phyloP scores from a whole-genome alignment of 1,139 yeast species.

The Oligophagozyma castellii region DNA sequence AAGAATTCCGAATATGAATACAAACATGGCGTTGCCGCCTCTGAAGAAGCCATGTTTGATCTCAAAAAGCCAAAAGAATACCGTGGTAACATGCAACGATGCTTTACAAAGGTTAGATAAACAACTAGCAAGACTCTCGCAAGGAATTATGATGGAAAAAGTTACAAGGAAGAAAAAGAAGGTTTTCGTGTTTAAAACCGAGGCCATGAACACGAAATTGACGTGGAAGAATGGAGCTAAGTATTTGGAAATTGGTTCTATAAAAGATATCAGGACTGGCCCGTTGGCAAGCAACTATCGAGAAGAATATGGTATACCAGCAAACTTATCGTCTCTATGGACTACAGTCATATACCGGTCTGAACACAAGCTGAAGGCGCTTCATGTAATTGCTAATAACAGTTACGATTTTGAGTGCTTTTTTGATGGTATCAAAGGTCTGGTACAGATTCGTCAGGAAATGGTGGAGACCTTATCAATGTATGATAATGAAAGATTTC shows the following conservation, averaged over 20 bases:
- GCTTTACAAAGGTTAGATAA: too few relatives aligned
- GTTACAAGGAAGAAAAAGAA: conserved; percentile 21
- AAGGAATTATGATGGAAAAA: conserved; percentile 16
- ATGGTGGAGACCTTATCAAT: conserved; percentile 39
- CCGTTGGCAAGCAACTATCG: conserved; percentile 68
- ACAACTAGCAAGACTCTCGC: conserved; percentile 4
- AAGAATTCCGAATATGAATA: too few relatives aligned
- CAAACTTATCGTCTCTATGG: conserved; percentile 60
- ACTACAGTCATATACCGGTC: conserved; percentile 55
- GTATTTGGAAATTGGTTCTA: conserved; percentile 48
- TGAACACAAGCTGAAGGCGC: conserved; percentile 39
- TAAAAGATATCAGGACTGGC: conserved; percentile 53
- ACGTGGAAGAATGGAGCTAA: conserved; percentile 21
- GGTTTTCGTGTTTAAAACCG: conserved; percentile 13
- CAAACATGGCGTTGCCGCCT: too few relatives aligned
- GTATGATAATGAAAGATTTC: conserved; percentile 39
- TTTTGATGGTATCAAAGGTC: conserved; percentile 30
- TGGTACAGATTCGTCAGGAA: conserved; percentile 37
- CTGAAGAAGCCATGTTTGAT: too few relatives aligned
- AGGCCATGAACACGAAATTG: conserved; percentile 11
- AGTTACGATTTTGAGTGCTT: conserved; percentile 47
- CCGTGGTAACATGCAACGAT: too few relatives aligned
- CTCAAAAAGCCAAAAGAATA: too few relatives aligned
- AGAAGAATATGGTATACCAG: conserved; percentile 65
- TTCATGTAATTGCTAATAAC: conserved; percentile 66